These are phyloP conservation scores for Hysterangium stoloniferum DNA, from an alignment of 768 basidiomycete genomes.

Conservation along the genomic window DNA sequence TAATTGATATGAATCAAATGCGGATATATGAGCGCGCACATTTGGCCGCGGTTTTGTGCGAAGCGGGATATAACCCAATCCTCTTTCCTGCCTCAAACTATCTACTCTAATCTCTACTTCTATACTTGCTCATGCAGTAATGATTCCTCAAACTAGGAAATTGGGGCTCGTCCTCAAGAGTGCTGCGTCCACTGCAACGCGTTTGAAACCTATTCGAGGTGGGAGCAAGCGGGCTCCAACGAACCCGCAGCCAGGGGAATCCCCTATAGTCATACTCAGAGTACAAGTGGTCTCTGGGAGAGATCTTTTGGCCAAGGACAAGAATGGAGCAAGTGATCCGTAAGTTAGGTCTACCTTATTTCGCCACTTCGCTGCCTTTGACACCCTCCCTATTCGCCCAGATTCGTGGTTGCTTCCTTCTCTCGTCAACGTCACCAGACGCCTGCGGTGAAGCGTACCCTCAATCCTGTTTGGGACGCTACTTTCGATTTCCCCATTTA, in stretches of 20 bases:
- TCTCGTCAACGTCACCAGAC: conserved; percentile 58
- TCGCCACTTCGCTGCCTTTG: not conserved
- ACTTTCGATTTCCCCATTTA: conserved; percentile 90
- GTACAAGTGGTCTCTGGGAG: conserved; percentile 62
- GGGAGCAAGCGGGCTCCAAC: conserved; percentile 17
- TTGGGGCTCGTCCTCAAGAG: conserved; percentile 9
- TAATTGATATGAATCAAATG: not conserved
- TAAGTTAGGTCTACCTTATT: conserved; percentile 33
- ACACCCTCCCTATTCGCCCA: conserved; percentile 22
- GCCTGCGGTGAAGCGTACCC: conserved; percentile 62
- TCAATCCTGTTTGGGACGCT: conserved; percentile 69
- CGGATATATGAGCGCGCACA: not conserved
- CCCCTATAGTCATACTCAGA: conserved; percentile 56
- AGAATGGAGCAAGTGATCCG: conserved; percentile 70
- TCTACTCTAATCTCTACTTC: not conserved
- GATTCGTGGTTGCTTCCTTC: conserved; percentile 63
- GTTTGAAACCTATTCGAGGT: conserved; percentile 8
- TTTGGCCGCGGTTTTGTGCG: not conserved
- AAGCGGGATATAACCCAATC: not conserved
- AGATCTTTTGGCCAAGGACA: conserved; percentile 55
- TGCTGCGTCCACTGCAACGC: conserved; percentile 10
- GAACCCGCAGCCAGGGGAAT: conserved; percentile 52
- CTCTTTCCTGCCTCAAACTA: not conserved
- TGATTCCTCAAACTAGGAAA: conserved; percentile 9
- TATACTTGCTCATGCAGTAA: not conserved